A percentile compares a stretch with the other conserved stretches of the same genome.
Evolutionary conservation across 192 early-diverging fungal genomes (phyloP).

Genomic region (Mortierella alpina): DNA sequence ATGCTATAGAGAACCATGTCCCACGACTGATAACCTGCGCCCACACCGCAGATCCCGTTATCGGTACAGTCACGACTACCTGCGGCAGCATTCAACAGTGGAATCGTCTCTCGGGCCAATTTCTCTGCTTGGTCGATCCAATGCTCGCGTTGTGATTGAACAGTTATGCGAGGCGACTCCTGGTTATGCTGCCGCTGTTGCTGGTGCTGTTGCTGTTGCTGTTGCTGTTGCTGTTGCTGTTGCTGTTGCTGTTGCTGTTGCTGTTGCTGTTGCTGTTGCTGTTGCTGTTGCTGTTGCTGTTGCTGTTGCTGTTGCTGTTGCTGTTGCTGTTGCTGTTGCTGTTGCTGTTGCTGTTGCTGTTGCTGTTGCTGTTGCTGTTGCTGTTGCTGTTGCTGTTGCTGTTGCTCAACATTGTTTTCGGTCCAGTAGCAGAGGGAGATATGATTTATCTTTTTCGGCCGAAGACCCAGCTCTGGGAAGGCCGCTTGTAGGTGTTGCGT

Average conservation of each 20-base stretch:
- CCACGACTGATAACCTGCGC: slow-evolving; percentile 17
- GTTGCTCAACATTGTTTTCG: not conserved
- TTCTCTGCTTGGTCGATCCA: slow-evolving; percentile 1
- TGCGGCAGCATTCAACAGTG: not conserved
- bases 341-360: slow-evolving; percentile 3
- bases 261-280: slow-evolving; percentile 6
- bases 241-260: slow-evolving; percentile 8
- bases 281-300: slow-evolving; percentile 3
- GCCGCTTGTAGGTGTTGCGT: not conserved
- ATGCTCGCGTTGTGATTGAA: not conserved
- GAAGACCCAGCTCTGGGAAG: slow-evolving; percentile 34
- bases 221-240: slow-evolving; percentile 3
- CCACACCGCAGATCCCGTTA: not conserved
- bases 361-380: slow-evolving; percentile 8
- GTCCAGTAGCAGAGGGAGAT: slow-evolving; percentile 47
- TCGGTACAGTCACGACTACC: not conserved
- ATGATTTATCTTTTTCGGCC: slow-evolving; percentile 33
- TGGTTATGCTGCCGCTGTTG: not conserved
- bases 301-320: slow-evolving; percentile 8
- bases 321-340: slow-evolving; percentile 6
- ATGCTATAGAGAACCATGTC: slow-evolving; percentile 40
- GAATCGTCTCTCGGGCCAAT: not conserved
- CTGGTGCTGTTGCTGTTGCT: not conserved
- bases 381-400: not conserved
- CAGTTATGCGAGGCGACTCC: not conserved